Evolutionary conservation across 2,329 filamentous ascomycete genomes (phyloP).

Genomic region (Spiromastix sp.): DNA sequence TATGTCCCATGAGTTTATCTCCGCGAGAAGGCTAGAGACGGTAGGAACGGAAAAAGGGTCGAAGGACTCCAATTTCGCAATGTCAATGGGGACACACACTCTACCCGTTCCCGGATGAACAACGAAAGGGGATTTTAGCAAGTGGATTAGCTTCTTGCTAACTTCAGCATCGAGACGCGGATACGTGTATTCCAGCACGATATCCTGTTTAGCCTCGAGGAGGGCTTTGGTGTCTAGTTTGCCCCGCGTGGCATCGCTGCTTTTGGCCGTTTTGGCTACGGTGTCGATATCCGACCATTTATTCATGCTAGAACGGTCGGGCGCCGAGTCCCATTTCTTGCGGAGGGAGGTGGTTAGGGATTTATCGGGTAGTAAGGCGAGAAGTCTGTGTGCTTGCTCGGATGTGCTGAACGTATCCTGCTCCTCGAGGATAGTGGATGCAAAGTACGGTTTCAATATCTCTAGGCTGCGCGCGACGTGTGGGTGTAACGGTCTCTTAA

Average conservation of each 20-base stretch:
- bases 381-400: slow-evolving; percentile 64
- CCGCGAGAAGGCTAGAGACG: slow-evolving; percentile 65
- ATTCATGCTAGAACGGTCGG: slow-evolving; percentile 60
- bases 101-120: slow-evolving; percentile 89
- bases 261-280: slow-evolving; percentile 63
- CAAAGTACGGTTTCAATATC: slow-evolving; percentile 75
- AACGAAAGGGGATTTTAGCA: slow-evolving; percentile 94
- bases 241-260: slow-evolving; percentile 25
- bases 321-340: slow-evolving; percentile 83
- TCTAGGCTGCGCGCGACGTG: slow-evolving; percentile 80
- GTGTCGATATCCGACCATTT: slow-evolving; percentile 96
- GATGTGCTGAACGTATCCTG: slow-evolving; percentile 75
- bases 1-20: slow-evolving; percentile 73
- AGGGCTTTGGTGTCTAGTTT: slow-evolving; percentile 66
- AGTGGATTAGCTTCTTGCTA: slow-evolving; percentile 94
- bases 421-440: slow-evolving; percentile 64
- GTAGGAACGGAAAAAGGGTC: slow-evolving; percentile 85
- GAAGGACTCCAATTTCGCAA: slow-evolving; percentile 62
- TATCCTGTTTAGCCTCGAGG: slow-evolving; percentile 85
- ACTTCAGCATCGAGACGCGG: slow-evolving; percentile 94
- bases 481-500: slow-evolving; percentile 77
- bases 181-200: slow-evolving; percentile 95
- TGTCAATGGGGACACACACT: slow-evolving; percentile 92
- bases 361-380: slow-evolving; percentile 76
- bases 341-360: slow-evolving; percentile 66